phyloP scores from a whole-genome alignment of 1,139 yeast genomes.

The Magnusiomyces sp. region DNA sequence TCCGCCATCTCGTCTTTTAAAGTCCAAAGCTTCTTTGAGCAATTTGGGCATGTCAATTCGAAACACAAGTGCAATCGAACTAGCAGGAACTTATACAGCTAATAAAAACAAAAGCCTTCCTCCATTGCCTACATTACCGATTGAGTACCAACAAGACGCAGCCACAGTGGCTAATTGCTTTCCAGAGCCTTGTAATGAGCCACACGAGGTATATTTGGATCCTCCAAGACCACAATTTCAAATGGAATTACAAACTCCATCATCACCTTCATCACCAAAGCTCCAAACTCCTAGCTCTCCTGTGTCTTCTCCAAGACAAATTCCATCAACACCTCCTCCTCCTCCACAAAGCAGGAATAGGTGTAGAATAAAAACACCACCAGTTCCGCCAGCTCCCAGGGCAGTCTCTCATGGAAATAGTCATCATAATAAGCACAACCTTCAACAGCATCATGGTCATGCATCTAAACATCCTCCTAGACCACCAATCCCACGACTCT shows the following conservation, averaged over 20 bases:
- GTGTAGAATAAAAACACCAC: too few species aligned
- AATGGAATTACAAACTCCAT: too few species aligned
- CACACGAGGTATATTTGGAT: too few species aligned
- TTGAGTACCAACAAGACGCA: neutral
- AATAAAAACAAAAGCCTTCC: neutral
- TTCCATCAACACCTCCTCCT: conserved; percentile 6
- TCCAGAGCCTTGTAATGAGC: too few species aligned
- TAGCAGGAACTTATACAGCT: neutral
- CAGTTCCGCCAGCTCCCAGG: too few species aligned
- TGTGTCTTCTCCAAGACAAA: neutral
- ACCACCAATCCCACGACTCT: too few species aligned
- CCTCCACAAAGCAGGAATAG: neutral
- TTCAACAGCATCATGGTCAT: too few species aligned
- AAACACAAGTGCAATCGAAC: conserved; percentile 12
- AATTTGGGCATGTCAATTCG: conserved; percentile 8
- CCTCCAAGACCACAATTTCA: too few species aligned
- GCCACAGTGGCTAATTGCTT: neutral
- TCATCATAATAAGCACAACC: too few species aligned
- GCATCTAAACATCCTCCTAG: too few species aligned
- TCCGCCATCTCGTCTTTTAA: conserved; percentile 7
- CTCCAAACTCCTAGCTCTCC: neutral
- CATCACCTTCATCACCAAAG: neutral
- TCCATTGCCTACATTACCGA: neutral
- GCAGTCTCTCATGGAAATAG: too few species aligned
- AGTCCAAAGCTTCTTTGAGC: neutral